Conservation (phyloP, 371 early-diverging fungal genomes). For the Chytridiales sp. region DNA sequence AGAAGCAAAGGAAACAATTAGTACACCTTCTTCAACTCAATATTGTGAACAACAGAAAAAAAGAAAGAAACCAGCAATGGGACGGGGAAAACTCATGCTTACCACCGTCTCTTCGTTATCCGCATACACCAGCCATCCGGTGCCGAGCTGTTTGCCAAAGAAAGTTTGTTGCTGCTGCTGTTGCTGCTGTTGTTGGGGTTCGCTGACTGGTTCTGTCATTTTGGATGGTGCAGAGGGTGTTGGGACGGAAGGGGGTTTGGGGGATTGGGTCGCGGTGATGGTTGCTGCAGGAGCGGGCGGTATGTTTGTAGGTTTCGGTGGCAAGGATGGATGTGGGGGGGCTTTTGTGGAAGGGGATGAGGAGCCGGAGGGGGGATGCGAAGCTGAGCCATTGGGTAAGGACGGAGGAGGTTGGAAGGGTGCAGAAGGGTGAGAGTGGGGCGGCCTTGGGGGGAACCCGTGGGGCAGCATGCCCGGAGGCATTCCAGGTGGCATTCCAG, state of each 20-base stretch:
- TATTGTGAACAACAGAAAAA: too few species aligned
- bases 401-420: conserved; percentile 1
- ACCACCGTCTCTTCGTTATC: conserved; percentile 27
- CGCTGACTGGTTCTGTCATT: background rate
- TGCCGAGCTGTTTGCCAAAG: conserved; percentile 6
- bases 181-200: background rate
- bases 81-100: conserved; percentile 7
- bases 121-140: conserved; percentile 12
- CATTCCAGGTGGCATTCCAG: conserved; percentile 6
- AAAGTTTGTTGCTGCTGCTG: background rate
- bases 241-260: background rate
- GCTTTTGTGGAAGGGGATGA: background rate
- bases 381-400: background rate
- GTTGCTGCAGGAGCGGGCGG: background rate
- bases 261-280: background rate
- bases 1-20: background rate
- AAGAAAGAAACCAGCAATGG: conserved; percentile 5
- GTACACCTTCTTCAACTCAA: background rate
- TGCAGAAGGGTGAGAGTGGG: conserved; percentile 5
- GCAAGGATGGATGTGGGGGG: background rate
- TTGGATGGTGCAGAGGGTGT: background rate
- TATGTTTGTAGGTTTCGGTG: too few species aligned
- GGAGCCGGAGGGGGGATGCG: background rate
- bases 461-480: background rate
- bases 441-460: conserved; percentile 15